Conservation (phyloP, 1,284 basidiomycete species). For the Trametes sp. region DNA sequence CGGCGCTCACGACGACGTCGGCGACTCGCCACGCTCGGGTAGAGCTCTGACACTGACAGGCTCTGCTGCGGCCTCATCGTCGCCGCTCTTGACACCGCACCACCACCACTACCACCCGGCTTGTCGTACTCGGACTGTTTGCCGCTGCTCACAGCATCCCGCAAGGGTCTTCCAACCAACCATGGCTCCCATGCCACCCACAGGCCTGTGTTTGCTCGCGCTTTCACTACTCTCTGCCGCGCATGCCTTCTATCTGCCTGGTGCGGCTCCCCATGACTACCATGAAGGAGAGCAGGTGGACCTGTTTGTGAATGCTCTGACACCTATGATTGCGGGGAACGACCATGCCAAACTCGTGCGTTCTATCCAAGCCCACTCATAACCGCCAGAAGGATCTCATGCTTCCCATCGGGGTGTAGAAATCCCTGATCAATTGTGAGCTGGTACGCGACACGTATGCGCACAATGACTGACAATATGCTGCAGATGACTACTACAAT, state of each 20-base stretch:
- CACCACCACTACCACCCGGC: slow-evolving; percentile 3
- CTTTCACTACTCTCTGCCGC: slow-evolving; percentile 38
- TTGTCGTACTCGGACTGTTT: neutral
- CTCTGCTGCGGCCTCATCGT: slow-evolving; percentile 6
- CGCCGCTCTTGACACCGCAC: slow-evolving; percentile 13
- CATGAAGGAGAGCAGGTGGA: slow-evolving; percentile 73
- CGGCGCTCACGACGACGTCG: neutral
- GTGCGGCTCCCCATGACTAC: slow-evolving; percentile 85
- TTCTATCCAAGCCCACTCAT: neutral
- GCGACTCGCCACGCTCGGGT: too few relatives aligned
- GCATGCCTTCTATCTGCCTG: slow-evolving; percentile 73
- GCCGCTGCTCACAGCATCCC: neutral
- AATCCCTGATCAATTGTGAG: slow-evolving; percentile 85
- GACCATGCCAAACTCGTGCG: slow-evolving; percentile 83
- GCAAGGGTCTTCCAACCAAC: neutral
- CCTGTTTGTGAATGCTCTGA: slow-evolving; percentile 86
- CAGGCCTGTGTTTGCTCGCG: slow-evolving; percentile 28
- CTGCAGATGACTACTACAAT: slow-evolving; percentile 87
- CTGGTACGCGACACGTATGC: slow-evolving; percentile 10
- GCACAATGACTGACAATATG: slow-evolving; percentile 4
- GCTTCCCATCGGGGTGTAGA: slow-evolving; percentile 50
- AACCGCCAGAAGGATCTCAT: slow-evolving; percentile 1
- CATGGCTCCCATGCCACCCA: slow-evolving; percentile 20
- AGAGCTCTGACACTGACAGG: neutral
- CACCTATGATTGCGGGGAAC: slow-evolving; percentile 77